Percentiles rank a stretch among this genome's conserved stretches.
Conservation (phyloP, 495 filamentous ascomycete species). For the Filosporella fistucella region DNA sequence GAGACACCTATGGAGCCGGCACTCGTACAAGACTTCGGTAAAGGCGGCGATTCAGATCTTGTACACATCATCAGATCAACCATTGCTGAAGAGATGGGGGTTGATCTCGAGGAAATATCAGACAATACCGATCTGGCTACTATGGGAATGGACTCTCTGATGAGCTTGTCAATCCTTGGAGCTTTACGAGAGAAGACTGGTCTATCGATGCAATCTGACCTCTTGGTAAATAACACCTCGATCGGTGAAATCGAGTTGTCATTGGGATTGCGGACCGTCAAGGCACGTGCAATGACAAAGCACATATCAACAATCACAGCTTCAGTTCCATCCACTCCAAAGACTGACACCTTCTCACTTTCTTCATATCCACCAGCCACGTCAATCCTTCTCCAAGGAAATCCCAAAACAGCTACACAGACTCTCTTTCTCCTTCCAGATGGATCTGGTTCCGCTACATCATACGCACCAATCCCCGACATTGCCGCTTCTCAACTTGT, state of each 20-base stretch:
- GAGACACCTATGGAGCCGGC: background rate
- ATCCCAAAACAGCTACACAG: slow-evolving; percentile 49
- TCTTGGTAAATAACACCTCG: slow-evolving; percentile 36
- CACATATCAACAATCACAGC: slow-evolving; percentile 27
- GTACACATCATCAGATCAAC: slow-evolving; percentile 33
- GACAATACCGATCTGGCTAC: slow-evolving; percentile 45
- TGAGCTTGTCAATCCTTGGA: slow-evolving; percentile 51
- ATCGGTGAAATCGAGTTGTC: slow-evolving; percentile 28
- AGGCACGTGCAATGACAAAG: slow-evolving; percentile 7
- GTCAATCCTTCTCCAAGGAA: slow-evolving; percentile 60
- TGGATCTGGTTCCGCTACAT: slow-evolving; percentile 64
- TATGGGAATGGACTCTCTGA: slow-evolving; percentile 57
- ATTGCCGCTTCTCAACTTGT: slow-evolving; percentile 41
- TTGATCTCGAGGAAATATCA: slow-evolving; percentile 58
- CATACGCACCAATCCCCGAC: slow-evolving; percentile 51
- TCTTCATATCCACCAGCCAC: slow-evolving; percentile 24
- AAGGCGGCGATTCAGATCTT: slow-evolving; percentile 5
- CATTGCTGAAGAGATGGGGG: slow-evolving; percentile 64
- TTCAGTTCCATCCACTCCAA: background rate
- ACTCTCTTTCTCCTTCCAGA: slow-evolving; percentile 72
- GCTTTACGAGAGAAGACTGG: slow-evolving; percentile 54
- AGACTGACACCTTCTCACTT: background rate
- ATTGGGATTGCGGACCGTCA: slow-evolving; percentile 28
- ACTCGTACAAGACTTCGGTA: slow-evolving; percentile 21
- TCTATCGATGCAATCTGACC: slow-evolving; percentile 39